Evolutionary conservation across 371 early-diverging fungal genomes (phyloP), one percentile per base, ranked within the genome.

Genomic region (Amoeboaphelidium occidentale): DNA sequence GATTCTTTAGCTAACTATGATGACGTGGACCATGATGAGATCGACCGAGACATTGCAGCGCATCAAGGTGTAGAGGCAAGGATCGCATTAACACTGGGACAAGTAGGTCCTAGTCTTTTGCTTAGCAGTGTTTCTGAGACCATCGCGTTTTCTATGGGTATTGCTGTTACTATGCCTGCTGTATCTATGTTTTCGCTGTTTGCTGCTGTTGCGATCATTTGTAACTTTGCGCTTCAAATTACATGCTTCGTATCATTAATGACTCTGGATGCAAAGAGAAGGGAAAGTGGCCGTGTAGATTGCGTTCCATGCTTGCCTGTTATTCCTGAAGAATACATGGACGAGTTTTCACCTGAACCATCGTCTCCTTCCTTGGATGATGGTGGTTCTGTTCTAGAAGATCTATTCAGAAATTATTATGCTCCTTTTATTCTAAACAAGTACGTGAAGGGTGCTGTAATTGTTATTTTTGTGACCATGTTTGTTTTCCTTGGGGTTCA

Each of bases 181-280:
- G 80, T 81, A 23, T 73, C 75, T 46, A 69, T 71, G 23, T 81
- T 81, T 67, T 74, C 78, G 14, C 62, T 76, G 54, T 76, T 74
- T 45, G 80, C 81, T 2, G 70, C 78, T 0, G 59, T 75, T 55
- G 78, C 81, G 27, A 72, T 81, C 1, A 73, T 73, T 63, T 63
- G 77, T 3, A 75, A 79, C 49, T 76, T 78, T 53, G 25, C 73
- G n/a, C 67, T 79, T 2, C 80, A 81, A 54, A 73, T 78, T 14
- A 81, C 79, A 0, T 69, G 69, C 3, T 78, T 81, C 54, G 65
- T 78, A 12, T 67, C 78, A 0, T 70, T 76, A 47, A 60, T 81
- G 53, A 64, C 74, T 0, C 53, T 79, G 49, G 79, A 81, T 58
- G 76, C 74, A 2, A 10, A 25, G 12, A 26, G 27, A 23, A 12